Conservation (phyloP, 208 protist species). For the Angomonas deanei region DNA sequence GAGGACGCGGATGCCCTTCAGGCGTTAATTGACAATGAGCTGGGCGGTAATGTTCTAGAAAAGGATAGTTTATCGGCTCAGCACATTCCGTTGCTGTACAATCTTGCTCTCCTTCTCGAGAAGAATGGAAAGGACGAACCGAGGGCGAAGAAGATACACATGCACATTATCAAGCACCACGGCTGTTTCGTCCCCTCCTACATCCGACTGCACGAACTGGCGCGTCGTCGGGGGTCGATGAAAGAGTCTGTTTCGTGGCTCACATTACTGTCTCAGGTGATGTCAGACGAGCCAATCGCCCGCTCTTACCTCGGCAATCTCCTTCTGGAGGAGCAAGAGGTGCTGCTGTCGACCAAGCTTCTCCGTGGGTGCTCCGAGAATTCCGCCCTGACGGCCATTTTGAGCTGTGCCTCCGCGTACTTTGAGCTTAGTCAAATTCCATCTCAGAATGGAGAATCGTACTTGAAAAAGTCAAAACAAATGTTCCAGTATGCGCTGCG, state of each 20-base stretch:
- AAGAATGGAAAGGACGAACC: conserved; percentile 16
- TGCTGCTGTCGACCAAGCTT: conserved; percentile 33
- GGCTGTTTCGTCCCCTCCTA: conserved; percentile 62
- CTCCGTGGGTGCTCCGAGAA: conserved; percentile 28
- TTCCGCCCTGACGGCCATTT: conserved; percentile 35
- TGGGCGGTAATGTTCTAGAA: conserved; percentile 55
- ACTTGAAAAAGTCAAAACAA: conserved; percentile 36
- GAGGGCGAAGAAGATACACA: conserved; percentile 58
- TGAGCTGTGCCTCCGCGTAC: conserved; percentile 58
- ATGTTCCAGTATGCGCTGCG: conserved; percentile 51
- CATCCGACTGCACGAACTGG: conserved; percentile 62
- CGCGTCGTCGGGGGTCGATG: conserved; percentile 39
- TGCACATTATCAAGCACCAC: conserved; percentile 76
- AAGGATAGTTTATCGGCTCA: conserved; percentile 17
- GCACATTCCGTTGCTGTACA: conserved; percentile 78
- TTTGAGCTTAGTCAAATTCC: conserved; percentile 64
- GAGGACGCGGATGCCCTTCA: conserved; percentile 57
- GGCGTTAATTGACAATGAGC: conserved; percentile 61
- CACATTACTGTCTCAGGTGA: conserved; percentile 60
- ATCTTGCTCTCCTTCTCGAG: conserved; percentile 70
- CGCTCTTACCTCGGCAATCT: conserved; percentile 42
- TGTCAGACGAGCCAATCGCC: conserved; percentile 48
- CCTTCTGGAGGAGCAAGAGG: conserved; percentile 49
- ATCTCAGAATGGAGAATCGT: conserved; percentile 33
- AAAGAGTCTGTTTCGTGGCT: conserved; percentile 79